These are phyloP conservation scores for Tulasnella sp. DNA, from an alignment of 768 basidiomycete genomes.

Conservation along the genomic window DNA sequence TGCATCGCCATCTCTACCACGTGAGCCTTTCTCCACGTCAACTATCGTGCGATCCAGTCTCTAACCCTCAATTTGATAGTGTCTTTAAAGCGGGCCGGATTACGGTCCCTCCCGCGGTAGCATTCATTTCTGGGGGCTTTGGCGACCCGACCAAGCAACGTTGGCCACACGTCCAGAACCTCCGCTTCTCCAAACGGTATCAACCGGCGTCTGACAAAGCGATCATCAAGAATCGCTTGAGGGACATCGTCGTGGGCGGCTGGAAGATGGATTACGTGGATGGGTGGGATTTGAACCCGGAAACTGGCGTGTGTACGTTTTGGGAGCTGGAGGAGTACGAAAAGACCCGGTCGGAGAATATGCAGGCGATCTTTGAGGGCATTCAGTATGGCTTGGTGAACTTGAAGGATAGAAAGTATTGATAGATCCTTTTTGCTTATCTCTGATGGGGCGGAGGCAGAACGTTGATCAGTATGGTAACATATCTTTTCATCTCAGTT, in stretches of 20 bases:
- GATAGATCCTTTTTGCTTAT: too few relatives aligned
- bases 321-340: constrained; percentile 18
- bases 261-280: constrained; percentile 14
- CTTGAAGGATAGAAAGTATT: constrained; percentile 4
- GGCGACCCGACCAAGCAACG: constrained; percentile 8
- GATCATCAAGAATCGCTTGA: constrained; percentile 9
- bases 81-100: constrained; percentile 19
- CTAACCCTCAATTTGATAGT: background rate
- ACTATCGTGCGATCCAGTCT: background rate
- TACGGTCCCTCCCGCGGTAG: constrained; percentile 17
- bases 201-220: background rate
- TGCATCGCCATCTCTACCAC: constrained; percentile 17
- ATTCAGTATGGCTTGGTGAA: constrained; percentile 2
- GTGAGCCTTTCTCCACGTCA: background rate
- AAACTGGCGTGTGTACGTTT: background rate
- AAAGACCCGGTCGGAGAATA: constrained; percentile 2
- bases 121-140: constrained; percentile 14
- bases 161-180: constrained; percentile 17
- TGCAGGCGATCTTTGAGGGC: constrained; percentile 3
- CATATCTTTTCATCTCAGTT: too few relatives aligned
- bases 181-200: constrained; percentile 4
- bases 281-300: too few relatives aligned
- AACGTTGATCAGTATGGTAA: too few relatives aligned
- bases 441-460: too few relatives aligned
- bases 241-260: constrained; percentile 11